These are phyloP conservation scores for Withania somnifera DNA, from an alignment of 305 asterid species.

Conservation along the genomic window DNA sequence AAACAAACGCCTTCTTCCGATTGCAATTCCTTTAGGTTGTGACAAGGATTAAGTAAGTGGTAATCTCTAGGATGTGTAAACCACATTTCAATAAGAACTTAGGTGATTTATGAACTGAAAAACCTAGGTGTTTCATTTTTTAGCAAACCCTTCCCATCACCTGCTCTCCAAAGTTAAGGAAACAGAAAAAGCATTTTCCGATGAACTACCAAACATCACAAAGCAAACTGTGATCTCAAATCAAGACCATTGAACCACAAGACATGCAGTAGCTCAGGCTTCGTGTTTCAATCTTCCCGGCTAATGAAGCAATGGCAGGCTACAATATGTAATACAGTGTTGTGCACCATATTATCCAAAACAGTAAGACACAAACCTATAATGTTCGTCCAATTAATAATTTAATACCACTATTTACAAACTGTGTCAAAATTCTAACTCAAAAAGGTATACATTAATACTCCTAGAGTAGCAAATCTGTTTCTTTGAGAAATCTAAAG, in stretches of 20 bases:
- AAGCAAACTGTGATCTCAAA: background rate
- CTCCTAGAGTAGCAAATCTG: background rate
- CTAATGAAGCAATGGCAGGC: background rate
- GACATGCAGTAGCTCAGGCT: background rate
- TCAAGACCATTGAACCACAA: background rate
- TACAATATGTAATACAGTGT: background rate
- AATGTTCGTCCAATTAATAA: background rate
- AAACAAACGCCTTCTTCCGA: background rate
- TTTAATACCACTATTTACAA: background rate
- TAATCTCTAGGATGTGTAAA: background rate
- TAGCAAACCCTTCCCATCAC: background rate
- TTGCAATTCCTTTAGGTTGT: background rate
- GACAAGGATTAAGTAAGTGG: background rate
- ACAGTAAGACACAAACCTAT: background rate
- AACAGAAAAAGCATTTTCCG: background rate
- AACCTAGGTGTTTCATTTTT: background rate
- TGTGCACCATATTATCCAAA: background rate
- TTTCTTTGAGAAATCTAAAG: background rate
- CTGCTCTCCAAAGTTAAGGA: background rate
- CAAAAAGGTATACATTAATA: background rate
- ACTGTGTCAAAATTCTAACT: background rate
- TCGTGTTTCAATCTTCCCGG: background rate
- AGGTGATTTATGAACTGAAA: background rate
- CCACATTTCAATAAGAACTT: background rate
- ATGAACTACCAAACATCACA: background rate